Conservation (phyloP, 176 grass and related monocot genomes). For the Tillandsia leiboldiana region DNA sequence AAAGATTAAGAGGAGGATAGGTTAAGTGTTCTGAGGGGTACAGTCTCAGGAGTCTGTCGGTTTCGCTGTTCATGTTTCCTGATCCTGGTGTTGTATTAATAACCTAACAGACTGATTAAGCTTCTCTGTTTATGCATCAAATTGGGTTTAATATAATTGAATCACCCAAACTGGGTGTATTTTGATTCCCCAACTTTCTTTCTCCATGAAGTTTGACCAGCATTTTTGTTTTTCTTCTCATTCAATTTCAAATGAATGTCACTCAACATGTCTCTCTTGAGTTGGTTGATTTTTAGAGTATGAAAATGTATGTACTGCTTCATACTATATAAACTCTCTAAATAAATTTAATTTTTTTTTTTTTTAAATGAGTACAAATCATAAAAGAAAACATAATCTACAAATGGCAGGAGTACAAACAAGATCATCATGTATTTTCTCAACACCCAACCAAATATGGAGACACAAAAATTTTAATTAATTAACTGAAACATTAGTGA, state of each 20-base stretch:
- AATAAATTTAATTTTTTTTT: no score
- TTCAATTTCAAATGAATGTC: no score
- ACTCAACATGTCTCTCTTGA: no score
- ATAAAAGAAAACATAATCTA: no score
- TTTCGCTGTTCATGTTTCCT: conserved; percentile 5
- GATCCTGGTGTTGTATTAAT: conserved; percentile 23
- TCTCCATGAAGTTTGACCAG: neutral
- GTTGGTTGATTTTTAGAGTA: no score
- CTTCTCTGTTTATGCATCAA: conserved; percentile 1
- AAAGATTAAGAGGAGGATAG: conserved; percentile 13
- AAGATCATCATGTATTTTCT: no score
- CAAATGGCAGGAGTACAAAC: no score
- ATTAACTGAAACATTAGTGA: neutral
- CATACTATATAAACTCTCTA: no score
- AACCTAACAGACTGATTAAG: conserved; percentile 19
- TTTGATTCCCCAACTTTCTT: neutral
- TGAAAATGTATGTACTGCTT: no score
- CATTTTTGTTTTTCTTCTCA: no score
- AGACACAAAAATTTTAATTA: neutral
- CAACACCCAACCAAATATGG: no score
- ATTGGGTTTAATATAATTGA: neutral
- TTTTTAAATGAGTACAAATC: no score
- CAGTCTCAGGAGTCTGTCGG: conserved; percentile 1
- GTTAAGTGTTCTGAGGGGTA: neutral
- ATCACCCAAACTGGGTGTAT: neutral